Percentiles rank a stretch among this genome's conserved stretches.
phyloP scores from a whole-genome alignment of 1,284 basidiomycete species.

The Mycocalia duriaeana region DNA sequence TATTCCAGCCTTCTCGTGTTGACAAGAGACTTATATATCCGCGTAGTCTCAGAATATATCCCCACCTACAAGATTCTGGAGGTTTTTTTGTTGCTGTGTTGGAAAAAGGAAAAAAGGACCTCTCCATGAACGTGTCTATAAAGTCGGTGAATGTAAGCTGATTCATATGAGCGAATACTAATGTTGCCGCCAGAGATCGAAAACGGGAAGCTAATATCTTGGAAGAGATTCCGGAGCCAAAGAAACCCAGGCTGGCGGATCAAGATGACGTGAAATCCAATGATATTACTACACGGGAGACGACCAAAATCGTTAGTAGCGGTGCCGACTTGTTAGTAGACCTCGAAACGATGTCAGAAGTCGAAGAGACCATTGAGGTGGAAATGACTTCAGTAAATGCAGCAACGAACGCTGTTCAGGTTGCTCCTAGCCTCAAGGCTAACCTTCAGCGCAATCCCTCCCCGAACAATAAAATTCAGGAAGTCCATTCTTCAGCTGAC shows the following conservation, averaged over 20 bases:
- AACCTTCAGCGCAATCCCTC: too few relatives aligned
- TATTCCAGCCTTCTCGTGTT: background rate
- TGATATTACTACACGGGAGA: too few relatives aligned
- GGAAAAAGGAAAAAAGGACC: conserved; percentile 39
- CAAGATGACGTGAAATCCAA: too few relatives aligned
- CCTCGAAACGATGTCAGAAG: too few relatives aligned
- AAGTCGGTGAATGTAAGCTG: background rate
- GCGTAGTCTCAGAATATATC: conserved; percentile 89
- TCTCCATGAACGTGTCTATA: conserved; percentile 19
- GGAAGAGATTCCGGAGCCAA: conserved; percentile 38
- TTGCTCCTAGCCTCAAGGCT: too few relatives aligned
- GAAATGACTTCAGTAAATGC: too few relatives aligned
- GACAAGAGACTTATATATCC: conserved; percentile 4
- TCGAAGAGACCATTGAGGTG: too few relatives aligned
- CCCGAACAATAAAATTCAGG: too few relatives aligned
- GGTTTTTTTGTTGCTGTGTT: conserved; percentile 96
- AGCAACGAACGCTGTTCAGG: too few relatives aligned
- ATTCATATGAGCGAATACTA: background rate
- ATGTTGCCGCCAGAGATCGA: conserved; percentile 22
- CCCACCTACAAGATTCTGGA: conserved; percentile 95
- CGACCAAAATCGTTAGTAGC: too few relatives aligned
- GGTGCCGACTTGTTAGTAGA: too few relatives aligned
- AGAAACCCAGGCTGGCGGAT: conserved; percentile 27
- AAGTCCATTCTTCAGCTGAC: conserved; percentile 10
- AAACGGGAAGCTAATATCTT: conserved; percentile 45